Conservation (phyloP, 2,329 filamentous ascomycete genomes). For the Rutstroemia sp. region DNA sequence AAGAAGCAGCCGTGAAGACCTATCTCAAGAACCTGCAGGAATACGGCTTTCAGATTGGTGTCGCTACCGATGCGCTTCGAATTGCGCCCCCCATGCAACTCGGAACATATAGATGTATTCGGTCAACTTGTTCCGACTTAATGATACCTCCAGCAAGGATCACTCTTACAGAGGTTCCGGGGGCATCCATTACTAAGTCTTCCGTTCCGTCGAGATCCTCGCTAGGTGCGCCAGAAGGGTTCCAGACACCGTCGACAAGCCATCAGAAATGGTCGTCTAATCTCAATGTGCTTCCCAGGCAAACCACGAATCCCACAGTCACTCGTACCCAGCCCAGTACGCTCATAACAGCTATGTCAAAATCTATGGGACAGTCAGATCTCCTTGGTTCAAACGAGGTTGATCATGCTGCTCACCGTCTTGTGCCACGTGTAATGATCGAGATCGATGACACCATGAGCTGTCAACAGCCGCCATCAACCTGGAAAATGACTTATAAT, state of each 20-base stretch:
- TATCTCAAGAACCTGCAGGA: neutral
- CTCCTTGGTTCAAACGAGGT: too few species aligned
- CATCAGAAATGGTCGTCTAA: too few species aligned
- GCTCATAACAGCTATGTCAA: too few species aligned
- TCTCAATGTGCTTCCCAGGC: too few species aligned
- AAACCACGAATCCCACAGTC: too few species aligned
- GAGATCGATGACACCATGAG: too few species aligned
- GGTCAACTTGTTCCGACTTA: neutral
- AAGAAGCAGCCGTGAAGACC: slow-evolving; percentile 3
- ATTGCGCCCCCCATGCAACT: neutral
- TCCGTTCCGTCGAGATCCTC: neutral
- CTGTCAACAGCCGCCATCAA: neutral
- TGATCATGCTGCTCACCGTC: too few species aligned
- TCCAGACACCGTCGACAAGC: too few species aligned
- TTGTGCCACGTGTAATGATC: too few species aligned
- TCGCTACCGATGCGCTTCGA: neutral
- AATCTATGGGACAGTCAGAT: too few species aligned
- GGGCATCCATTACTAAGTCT: neutral
- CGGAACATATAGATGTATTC: neutral
- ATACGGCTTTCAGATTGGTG: neutral
- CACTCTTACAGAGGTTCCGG: neutral
- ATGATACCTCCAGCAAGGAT: neutral
- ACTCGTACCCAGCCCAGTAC: too few species aligned
- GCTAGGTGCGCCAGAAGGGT: neutral
- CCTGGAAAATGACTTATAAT: neutral